phyloP scores from a whole-genome alignment of 2,329 filamentous ascomycete species.

The Talaromyces piceae region DNA sequence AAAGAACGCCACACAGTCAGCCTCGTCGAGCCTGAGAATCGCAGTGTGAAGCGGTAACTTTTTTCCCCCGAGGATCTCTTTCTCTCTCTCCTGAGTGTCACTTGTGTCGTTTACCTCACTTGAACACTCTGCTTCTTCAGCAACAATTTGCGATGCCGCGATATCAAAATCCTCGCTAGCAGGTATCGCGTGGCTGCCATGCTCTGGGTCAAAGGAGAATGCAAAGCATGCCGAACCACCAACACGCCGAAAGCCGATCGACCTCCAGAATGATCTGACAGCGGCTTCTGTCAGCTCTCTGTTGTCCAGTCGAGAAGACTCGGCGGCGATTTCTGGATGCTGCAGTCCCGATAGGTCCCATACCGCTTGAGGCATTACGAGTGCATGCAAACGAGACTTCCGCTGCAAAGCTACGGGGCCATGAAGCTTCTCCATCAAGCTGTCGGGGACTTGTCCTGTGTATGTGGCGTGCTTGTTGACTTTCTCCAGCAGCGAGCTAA shows the following conservation, averaged over 20 bases:
- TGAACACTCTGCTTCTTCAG: not conserved
- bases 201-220: not conserved
- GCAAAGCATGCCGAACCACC: not conserved
- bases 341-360: not conserved
- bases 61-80: not conserved
- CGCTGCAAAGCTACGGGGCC: not conserved
- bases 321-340: not conserved
- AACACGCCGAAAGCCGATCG: not conserved
- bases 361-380: not conserved
- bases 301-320: not conserved
- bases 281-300: too few species aligned
- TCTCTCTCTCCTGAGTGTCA: not conserved
- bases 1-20: not conserved
- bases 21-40: not conserved
- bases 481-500: not conserved
- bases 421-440: not conserved
- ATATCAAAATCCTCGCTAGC: not conserved
- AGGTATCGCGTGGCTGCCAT: not conserved
- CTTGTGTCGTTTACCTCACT: not conserved
- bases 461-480: not conserved
- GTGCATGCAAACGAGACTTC: not conserved
- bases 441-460: not conserved
- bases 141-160: not conserved
- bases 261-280: not conserved
- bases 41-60: not conserved